Base-by-base conservation (phyloP, 2,329 filamentous ascomycete species). In the Akanthomyces dipterigenus region DNA sequence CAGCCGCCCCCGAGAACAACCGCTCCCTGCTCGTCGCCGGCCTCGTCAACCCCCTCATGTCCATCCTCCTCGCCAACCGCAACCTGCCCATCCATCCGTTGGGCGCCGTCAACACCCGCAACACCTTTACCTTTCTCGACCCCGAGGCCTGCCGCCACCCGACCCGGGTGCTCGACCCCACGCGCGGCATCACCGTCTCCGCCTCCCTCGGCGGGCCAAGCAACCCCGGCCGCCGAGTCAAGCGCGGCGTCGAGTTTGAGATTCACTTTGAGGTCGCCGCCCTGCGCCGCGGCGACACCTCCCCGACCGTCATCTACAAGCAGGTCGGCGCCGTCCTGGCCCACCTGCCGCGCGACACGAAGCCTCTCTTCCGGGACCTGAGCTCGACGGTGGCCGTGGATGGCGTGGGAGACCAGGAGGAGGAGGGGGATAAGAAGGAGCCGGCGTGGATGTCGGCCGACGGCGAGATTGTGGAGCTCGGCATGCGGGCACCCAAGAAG, bases 31-130 rank as follows among this genome's bases (percentile, higher is more conserved):
- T 63, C 49, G 28, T 63, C 49, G 20, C 62, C 7, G 57, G 51
- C 43, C 57, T 63, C 20, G 38, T 60, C 43, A 63, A 63, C 45
- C 62, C 62, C 9, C 62, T 63, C 56, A 60, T 63, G 62, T 60
- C 62, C 28, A 57, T 63, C 22, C 56, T 63, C 49, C 56, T 63
- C 42, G 46, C 62, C 36, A 63, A 60, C 36, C 62, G 62, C 31
- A 60, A 60, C 26, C 50, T 55, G 5, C 56, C 62, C 20, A 45
- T 63, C 16, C 49, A 60, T 9, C 62, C 62, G 9, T 60, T 63
- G 18, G 62, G 62, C 24, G 59, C 56, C 45, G 62, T 63, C 43
- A 63, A 63, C 18, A 63, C 62, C 42, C 40, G 45, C 31, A 63
- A 63, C 51, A 59, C 50, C 3, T 63, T 63, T 20, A 60, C 38